Conservation (phyloP, 495 filamentous ascomycete genomes). For the Aspergillus cavernicola region DNA sequence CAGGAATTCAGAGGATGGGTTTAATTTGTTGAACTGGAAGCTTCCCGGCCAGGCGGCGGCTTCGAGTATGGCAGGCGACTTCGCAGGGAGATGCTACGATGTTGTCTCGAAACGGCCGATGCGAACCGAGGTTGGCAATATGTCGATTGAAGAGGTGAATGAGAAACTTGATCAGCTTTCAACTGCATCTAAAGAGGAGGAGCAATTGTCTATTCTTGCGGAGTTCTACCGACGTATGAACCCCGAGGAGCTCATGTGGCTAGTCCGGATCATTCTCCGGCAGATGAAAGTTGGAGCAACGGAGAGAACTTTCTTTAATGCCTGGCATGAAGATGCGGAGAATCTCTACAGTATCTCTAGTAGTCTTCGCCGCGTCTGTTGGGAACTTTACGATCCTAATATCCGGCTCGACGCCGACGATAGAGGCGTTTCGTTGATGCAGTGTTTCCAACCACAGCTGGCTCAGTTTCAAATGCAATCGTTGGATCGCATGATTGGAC, state of each 20-base stretch:
- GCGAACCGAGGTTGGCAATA: conserved; percentile 64
- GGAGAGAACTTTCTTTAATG: conserved; percentile 83
- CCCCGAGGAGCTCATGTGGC: conserved; percentile 87
- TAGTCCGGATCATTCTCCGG: conserved; percentile 88
- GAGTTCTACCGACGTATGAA: conserved; percentile 90
- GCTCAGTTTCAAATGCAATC: conserved; percentile 92
- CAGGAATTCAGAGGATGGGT: conserved; percentile 83
- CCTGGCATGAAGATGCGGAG: conserved; percentile 94
- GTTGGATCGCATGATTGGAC: conserved; percentile 75
- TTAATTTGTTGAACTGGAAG: conserved; percentile 88
- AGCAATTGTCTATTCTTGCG: conserved; percentile 74
- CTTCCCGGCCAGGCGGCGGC: conserved; percentile 66
- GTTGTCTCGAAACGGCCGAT: conserved; percentile 82
- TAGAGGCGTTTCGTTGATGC: conserved; percentile 76
- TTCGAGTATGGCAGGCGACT: conserved; percentile 75
- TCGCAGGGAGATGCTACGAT: conserved; percentile 83
- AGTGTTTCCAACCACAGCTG: conserved; percentile 95
- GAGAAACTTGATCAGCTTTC: conserved; percentile 78
- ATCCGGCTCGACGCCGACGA: conserved; percentile 72
- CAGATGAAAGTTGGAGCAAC: conserved; percentile 99
- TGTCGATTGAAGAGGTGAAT: conserved; percentile 89
- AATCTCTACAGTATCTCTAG: conserved; percentile 87
- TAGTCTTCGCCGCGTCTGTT: conserved; percentile 86
- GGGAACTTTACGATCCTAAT: conserved; percentile 81
- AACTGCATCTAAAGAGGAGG: conserved; percentile 68